Conservation (phyloP, 441 rosid species). For the Manihot esculenta region DNA sequence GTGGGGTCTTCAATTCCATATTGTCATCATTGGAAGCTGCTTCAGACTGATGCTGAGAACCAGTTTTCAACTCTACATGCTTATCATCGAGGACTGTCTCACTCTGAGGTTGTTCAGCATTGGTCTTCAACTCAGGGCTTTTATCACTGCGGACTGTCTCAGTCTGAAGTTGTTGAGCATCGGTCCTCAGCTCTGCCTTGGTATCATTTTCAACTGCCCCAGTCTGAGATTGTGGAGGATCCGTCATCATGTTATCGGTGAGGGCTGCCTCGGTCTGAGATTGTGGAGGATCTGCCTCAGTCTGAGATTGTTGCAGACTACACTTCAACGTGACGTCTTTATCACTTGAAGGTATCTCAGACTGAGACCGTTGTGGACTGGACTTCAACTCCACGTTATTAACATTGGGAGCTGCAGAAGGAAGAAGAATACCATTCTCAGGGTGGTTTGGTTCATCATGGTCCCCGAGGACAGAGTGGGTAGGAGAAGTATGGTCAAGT, state of each 20-base stretch:
- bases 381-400: constrained; percentile 1
- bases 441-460: constrained; percentile 24
- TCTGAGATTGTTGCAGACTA: constrained; percentile 12
- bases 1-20: neutral
- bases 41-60: no score
- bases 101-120: neutral
- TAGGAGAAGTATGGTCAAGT: constrained; percentile 27
- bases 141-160: no score
- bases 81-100: neutral
- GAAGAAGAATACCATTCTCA: constrained; percentile 15
- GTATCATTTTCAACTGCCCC: constrained; percentile 10
- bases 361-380: neutral
- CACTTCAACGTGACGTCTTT: neutral
- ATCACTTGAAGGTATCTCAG: constrained; percentile 2
- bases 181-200: neutral
- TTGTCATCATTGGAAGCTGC: no score
- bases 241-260: no score
- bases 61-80: no score
- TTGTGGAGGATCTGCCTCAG: constrained; percentile 16
- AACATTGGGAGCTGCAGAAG: constrained; percentile 6
- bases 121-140: no score
- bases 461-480: constrained; percentile 22
- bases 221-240: neutral
- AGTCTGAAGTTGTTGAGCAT: neutral
- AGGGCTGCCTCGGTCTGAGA: constrained; percentile 14